These are phyloP conservation scores for Tillandsia fasciculata DNA, from an alignment of 176 grass and related monocot genomes.

Conservation along the genomic window DNA sequence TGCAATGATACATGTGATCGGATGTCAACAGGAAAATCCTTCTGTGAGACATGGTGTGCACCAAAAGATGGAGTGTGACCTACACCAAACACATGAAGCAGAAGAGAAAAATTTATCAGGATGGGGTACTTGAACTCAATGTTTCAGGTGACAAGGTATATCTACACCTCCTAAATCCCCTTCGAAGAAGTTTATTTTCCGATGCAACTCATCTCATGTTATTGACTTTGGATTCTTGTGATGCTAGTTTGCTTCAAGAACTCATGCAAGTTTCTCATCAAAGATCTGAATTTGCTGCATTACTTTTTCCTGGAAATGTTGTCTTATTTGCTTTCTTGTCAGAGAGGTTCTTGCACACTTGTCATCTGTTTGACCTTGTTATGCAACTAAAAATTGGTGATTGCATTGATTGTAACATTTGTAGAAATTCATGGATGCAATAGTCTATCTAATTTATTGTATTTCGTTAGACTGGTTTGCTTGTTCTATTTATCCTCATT, in stretches of 20 bases:
- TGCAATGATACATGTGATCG: not conserved
- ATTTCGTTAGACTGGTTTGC: not conserved
- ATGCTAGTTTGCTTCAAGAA: not conserved
- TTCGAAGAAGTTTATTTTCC: not conserved
- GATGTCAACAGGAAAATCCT: not conserved
- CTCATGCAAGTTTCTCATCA: not conserved
- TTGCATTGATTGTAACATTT: too few relatives aligned
- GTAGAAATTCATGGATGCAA: too few relatives aligned
- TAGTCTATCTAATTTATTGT: not conserved
- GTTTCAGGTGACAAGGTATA: constrained; percentile 48
- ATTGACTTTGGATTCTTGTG: constrained; percentile 13
- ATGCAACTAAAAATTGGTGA: not conserved
- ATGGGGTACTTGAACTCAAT: constrained; percentile 41
- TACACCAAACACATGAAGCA: constrained; percentile 84
- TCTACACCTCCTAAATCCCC: not conserved
- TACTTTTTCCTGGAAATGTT: not conserved
- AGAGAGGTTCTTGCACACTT: not conserved
- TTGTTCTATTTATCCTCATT: not conserved
- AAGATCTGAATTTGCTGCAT: not conserved
- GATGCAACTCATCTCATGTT: constrained; percentile 20
- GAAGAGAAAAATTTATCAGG: constrained; percentile 79
- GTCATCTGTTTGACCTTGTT: not conserved
- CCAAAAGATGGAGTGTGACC: constrained; percentile 42
- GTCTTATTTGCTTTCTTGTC: not conserved
- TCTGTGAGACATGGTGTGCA: not conserved